phyloP scores from a whole-genome alignment of 345 rosid genomes.

The Rhodamnia rubescens region DNA sequence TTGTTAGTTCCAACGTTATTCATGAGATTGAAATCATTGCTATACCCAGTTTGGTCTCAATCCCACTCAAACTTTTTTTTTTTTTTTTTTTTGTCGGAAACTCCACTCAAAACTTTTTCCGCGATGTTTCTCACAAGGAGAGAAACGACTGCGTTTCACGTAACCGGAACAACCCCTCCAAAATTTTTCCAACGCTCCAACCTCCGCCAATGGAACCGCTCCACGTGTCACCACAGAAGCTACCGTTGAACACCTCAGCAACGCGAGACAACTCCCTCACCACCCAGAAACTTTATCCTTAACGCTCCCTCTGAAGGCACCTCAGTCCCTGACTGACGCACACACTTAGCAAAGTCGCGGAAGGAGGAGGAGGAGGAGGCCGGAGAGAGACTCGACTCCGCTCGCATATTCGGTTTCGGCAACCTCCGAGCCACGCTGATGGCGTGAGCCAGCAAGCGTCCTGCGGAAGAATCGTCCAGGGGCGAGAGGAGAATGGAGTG shows the following conservation, averaged over 20 bases:
- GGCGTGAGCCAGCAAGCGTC: constrained; percentile 2
- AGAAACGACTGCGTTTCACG: neutral
- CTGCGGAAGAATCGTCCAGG: neutral
- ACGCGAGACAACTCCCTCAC: constrained; percentile 11
- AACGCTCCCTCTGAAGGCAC: neutral
- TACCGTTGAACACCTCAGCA: constrained; percentile 6
- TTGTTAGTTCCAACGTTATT: too few species aligned
- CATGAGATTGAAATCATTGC: too few species aligned
- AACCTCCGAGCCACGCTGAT: neutral
- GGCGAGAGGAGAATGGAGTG: constrained; percentile 41
- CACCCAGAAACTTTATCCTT: neutral
- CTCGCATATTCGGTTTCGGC: neutral
- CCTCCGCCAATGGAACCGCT: neutral
- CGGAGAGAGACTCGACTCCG: neutral
- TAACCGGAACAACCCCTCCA: neutral
- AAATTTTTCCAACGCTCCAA: neutral
- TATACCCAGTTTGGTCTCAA: too few species aligned
- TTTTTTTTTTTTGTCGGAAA: too few species aligned
- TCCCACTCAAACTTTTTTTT: too few species aligned
- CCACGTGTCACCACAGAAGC: constrained; percentile 13
- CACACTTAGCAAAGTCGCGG: neutral
- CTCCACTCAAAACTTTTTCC: neutral
- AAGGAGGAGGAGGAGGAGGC: neutral
- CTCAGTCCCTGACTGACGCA: neutral
- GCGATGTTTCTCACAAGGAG: neutral